Percentiles rank a stretch among this genome's conserved stretches.
Conservation (phyloP, 2,329 filamentous ascomycete genomes). For the Elsinoe necatrix region DNA sequence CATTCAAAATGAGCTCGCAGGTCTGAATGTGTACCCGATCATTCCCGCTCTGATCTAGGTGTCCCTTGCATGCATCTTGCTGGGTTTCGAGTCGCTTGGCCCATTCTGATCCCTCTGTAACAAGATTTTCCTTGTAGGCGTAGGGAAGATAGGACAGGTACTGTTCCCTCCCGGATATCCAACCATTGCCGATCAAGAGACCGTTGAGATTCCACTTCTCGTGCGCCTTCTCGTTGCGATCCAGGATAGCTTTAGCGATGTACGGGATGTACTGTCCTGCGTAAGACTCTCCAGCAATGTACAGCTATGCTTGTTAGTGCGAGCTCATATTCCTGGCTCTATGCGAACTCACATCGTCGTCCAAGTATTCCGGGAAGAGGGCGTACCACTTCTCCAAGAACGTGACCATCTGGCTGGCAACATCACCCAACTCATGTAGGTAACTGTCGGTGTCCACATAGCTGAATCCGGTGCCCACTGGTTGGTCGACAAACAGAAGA, state of each 20-base stretch:
- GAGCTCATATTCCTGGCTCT: neutral
- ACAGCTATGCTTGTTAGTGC: constrained; percentile 53
- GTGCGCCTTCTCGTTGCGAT: constrained; percentile 60
- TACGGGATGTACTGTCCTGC: constrained; percentile 96
- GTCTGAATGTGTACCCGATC: constrained; percentile 56
- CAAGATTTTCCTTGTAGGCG: constrained; percentile 65
- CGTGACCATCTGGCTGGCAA: constrained; percentile 77
- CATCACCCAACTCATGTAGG: constrained; percentile 73
- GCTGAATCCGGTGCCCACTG: constrained; percentile 92
- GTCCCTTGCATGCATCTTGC: constrained; percentile 58
- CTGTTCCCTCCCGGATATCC: constrained; percentile 86
- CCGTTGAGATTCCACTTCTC: constrained; percentile 70
- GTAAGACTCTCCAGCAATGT: constrained; percentile 91
- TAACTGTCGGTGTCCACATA: constrained; percentile 88
- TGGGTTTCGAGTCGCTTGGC: constrained; percentile 60
- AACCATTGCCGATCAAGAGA: constrained; percentile 91
- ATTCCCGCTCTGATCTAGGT: constrained; percentile 49
- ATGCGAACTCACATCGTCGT: constrained; percentile 68
- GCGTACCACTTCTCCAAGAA: constrained; percentile 90
- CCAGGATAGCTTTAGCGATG: constrained; percentile 82
- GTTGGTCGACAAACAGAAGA: constrained; percentile 91
- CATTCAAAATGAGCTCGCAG: constrained; percentile 71
- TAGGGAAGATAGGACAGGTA: constrained; percentile 81
- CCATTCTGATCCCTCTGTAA: constrained; percentile 57
- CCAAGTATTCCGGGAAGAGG: constrained; percentile 83